Conservation (phyloP, 2,329 filamentous ascomycete genomes). For the Curvularia hawaiiensis region DNA sequence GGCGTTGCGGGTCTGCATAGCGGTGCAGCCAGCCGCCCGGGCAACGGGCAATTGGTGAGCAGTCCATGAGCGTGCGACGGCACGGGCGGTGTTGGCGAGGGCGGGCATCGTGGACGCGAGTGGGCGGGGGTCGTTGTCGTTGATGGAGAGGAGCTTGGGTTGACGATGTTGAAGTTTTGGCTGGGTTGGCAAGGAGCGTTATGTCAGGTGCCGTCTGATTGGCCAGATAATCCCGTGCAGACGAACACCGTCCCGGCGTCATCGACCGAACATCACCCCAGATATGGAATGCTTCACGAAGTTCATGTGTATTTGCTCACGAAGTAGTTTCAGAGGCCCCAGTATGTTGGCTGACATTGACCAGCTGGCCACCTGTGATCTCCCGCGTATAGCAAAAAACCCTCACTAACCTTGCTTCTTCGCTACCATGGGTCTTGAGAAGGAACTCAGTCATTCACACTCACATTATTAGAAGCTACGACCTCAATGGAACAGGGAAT, state of each 20-base stretch:
- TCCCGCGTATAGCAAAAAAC: background rate
- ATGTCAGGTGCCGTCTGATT: slow-evolving; percentile 17
- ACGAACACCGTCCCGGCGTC: slow-evolving; percentile 10
- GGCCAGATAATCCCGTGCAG: slow-evolving; percentile 5
- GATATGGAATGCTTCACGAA: background rate
- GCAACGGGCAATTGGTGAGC: slow-evolving; percentile 54
- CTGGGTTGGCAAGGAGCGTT: slow-evolving; percentile 21
- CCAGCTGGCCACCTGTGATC: background rate
- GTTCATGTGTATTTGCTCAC: background rate
- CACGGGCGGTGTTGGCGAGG: slow-evolving; percentile 53
- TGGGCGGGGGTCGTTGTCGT: slow-evolving; percentile 31
- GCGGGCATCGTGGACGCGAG: slow-evolving; percentile 54
- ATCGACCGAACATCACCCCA: slow-evolving; percentile 6
- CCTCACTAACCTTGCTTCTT: background rate
- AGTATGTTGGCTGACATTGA: background rate
- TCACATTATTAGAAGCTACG: background rate
- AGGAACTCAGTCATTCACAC: background rate
- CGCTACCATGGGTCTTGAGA: background rate
- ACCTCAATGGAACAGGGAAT: too few relatives aligned
- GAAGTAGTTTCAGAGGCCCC: background rate
- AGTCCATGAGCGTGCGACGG: slow-evolving; percentile 54
- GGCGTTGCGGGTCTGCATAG: slow-evolving; percentile 52
- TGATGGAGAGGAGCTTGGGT: slow-evolving; percentile 25
- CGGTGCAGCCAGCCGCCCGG: slow-evolving; percentile 52
- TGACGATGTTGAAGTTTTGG: slow-evolving; percentile 36